Conservation (phyloP, 768 basidiomycete genomes). For the Plicaturopsis crispa region DNA sequence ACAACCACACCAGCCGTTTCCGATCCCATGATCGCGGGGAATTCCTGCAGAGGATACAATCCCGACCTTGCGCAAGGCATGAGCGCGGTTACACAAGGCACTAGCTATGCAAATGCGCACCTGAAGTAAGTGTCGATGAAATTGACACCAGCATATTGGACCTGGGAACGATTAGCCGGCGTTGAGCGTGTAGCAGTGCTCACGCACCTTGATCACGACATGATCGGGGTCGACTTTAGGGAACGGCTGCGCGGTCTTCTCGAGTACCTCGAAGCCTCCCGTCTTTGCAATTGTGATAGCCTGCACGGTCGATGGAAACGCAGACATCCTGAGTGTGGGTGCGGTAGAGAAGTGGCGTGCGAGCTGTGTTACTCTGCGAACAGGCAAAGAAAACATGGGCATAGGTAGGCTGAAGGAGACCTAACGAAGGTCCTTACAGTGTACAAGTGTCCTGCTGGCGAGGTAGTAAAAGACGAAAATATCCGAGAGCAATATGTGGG, state of each 20-base stretch:
- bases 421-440: no score
- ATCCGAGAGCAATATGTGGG: no score
- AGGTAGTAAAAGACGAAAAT: no score
- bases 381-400: constrained; percentile 6
- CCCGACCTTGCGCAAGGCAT: constrained; percentile 29
- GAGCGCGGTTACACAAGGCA: background rate
- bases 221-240: constrained; percentile 55
- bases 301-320: constrained; percentile 54
- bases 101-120: constrained; percentile 23
- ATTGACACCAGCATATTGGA: constrained; percentile 77
- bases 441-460: no score
- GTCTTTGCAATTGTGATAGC: constrained; percentile 67
- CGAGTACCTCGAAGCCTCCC: constrained; percentile 73
- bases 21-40: constrained; percentile 66
- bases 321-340: constrained; percentile 31
- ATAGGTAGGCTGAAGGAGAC: no score
- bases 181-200: background rate
- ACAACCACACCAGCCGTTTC: constrained; percentile 77
- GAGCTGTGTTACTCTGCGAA: constrained; percentile 15
- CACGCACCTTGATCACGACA: constrained; percentile 34
- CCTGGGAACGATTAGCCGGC: constrained; percentile 25
- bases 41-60: constrained; percentile 47
- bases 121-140: constrained; percentile 84
- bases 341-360: constrained; percentile 22
- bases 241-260: constrained; percentile 61